Evolutionary conservation across 2,329 filamentous ascomycete genomes (phyloP).

Genomic region (Eurotiales sp.): DNA sequence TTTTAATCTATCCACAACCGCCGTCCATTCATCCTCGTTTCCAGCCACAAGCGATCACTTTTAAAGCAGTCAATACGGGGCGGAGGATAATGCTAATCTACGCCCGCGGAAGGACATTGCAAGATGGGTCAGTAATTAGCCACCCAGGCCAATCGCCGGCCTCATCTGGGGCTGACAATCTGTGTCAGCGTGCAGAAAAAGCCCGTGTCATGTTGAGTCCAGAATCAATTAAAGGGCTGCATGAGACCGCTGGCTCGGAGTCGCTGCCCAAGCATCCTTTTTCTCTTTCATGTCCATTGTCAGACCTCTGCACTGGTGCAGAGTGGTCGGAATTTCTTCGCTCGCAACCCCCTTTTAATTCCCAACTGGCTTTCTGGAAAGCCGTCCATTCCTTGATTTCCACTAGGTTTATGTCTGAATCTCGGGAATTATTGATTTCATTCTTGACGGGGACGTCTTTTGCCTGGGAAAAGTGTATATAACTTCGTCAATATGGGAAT

Average conservation of each 20-base stretch:
- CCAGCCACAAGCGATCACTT: too few relatives aligned
- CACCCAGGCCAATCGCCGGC: neutral
- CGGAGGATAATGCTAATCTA: too few relatives aligned
- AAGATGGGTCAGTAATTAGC: too few relatives aligned
- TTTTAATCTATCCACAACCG: constrained; percentile 7
- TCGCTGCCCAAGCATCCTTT: constrained; percentile 16
- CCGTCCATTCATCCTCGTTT: neutral
- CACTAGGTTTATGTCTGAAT: constrained; percentile 2
- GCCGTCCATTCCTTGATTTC: constrained; percentile 32
- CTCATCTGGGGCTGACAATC: neutral
- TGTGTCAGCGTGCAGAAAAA: constrained; percentile 3
- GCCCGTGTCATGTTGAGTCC: constrained; percentile 6
- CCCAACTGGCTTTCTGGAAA: constrained; percentile 36
- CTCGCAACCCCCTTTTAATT: neutral
- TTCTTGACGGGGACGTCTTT: neutral
- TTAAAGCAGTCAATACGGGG: too few relatives aligned
- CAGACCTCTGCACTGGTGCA: constrained; percentile 12
- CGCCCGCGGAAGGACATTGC: too few relatives aligned
- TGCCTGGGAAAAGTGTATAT: neutral
- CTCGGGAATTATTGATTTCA: neutral
- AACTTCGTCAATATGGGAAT: constrained; percentile 10
- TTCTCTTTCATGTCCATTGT: neutral
- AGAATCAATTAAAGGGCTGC: constrained; percentile 13
- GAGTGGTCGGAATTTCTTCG: neutral
- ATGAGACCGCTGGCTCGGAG: constrained; percentile 17